Evolutionary conservation across 2,329 filamentous ascomycete genomes (phyloP), one percentile per base, ranked within the genome.

Genomic region (Epichloe coenophiala): DNA sequence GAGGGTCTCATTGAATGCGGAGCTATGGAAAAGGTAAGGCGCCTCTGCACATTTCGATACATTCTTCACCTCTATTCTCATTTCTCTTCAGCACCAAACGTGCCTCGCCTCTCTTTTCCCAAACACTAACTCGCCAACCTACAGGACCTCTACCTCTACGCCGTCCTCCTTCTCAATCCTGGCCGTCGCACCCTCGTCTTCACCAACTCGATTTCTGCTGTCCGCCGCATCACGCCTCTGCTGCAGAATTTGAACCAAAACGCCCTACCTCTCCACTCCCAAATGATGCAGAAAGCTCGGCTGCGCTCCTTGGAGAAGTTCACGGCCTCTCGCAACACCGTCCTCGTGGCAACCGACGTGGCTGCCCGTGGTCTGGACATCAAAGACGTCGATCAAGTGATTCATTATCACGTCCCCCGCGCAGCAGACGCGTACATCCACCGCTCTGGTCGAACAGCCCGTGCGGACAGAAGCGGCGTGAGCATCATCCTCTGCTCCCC

Each of bases 351-450:
- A 3, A 97, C 93, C 1, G 91, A 97, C 63, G 90, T 96, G 27
- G 91, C 91, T 2, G 89, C 91, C 8, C 83, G 91, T 54, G 93
- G 93, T 67, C 81, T 98, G 45, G 93, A 98, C 65, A 96, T 98
- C 58, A 84, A 87, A 44, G 81, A 83, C 36, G 88, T 97, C 45
- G 86, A 96, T 58, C 76, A 95, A 13, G 85, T 98, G 15, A 72
- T 98, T 17, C 93, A 98, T 68, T 98, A 98, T 69, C 91, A 98
- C 66, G 83, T 96, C 0, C 93, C 93, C 1, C 85, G 90, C 51
- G 76, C 88, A 1, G 93, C 93, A 36, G 91, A 97, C 65, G 85
- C 85, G 45, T 98, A 98, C 63, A 90, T 98, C 13, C 93, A 98
- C 64, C 83, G 93, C 23, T 96, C 93, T 1, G 93, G 93, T 12